Base-by-base conservation (phyloP, 768 basidiomycete species). In the Termitomyces sp. region DNA sequence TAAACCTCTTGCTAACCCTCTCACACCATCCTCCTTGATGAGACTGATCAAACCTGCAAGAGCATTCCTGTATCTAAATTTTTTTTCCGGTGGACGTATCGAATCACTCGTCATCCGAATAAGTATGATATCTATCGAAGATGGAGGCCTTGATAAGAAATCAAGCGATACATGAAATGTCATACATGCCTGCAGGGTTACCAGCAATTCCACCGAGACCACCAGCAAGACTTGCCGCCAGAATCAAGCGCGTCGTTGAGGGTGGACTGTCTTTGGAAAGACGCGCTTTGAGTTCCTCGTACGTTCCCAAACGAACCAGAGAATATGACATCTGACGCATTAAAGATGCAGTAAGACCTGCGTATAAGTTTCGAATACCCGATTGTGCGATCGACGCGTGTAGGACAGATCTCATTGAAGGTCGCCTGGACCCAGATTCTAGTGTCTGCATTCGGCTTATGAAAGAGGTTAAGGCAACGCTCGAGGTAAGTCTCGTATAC, bases 301-400 rank as follows among this genome's bases (percentile, higher is more conserved):
- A 94, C 22, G 78, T 82, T 24, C 93, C 93, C 33, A 95, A 74
- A 34, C 93, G 85, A 55, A 93, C 90, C 48, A 95, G 83, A 0
- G 91, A 91, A 67, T 95, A 95, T 11, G 91, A 87, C 92, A 95
- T 93, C 73, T 95, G 93, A 54, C 93, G 82, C 70, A 94, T 77
- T 24, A 93, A 71, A 3, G 93, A 91, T 5, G 93, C 93, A 6
- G 87, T 85, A 36, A 94, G 79, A 24, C 93, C 93, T 12, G 88
- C 85, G 65, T 91, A 94, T 27, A 95, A 72, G 61, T 90, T 89
- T 58, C 80, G 79, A 62, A 92, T 68, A 61, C 93, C 93, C 20
- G 84, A 83, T 61, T 85, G 77, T 16, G 78, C 72, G 36, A 95
- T 73, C 16, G 92, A 89, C 57, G 74, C 74, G 48, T 81, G 81